A percentile compares a stretch with the other conserved stretches of the same genome.
Conservation (phyloP, 108 stramenopile genomes). For the Cylindrotheca fusiformis region DNA sequence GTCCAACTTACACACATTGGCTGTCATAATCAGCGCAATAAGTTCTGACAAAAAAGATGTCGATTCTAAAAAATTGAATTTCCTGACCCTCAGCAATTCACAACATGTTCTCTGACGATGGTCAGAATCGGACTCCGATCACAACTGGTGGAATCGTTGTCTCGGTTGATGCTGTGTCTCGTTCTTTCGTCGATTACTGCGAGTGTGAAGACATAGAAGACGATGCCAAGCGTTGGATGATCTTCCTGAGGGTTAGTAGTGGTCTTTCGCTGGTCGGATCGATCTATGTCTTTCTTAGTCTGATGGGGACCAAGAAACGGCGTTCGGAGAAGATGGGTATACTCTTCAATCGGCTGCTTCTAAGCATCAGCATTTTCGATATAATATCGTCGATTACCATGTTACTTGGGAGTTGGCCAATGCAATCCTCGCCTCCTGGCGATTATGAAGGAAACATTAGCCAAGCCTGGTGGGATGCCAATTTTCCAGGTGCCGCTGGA, state of each 20-base stretch:
- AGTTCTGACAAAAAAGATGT: too few relatives aligned
- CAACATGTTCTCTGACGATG: not conserved
- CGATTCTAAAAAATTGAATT: not conserved
- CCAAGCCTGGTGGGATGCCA: not conserved
- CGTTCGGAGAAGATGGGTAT: not conserved
- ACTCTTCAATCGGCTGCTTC: not conserved
- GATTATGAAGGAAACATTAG: not conserved
- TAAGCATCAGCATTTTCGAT: not conserved
- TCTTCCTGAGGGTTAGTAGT: not conserved
- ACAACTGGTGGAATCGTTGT: not conserved
- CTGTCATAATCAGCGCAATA: too few relatives aligned
- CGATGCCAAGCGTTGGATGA: too few relatives aligned
- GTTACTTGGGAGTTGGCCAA: not conserved
- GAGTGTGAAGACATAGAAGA: too few relatives aligned
- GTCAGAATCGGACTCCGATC: not conserved
- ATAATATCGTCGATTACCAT: not conserved
- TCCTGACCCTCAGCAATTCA: not conserved
- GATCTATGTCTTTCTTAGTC: not conserved
- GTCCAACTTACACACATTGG: too few relatives aligned
- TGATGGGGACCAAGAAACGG: not conserved
- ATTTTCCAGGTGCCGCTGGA: slow-evolving; percentile 1
- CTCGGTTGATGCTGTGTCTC: not conserved
- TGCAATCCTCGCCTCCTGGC: not conserved
- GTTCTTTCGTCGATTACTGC: not conserved
- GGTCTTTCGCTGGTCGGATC: not conserved